phyloP scores from a whole-genome alignment of 768 basidiomycete genomes.

The Auriscalpium orientale region DNA sequence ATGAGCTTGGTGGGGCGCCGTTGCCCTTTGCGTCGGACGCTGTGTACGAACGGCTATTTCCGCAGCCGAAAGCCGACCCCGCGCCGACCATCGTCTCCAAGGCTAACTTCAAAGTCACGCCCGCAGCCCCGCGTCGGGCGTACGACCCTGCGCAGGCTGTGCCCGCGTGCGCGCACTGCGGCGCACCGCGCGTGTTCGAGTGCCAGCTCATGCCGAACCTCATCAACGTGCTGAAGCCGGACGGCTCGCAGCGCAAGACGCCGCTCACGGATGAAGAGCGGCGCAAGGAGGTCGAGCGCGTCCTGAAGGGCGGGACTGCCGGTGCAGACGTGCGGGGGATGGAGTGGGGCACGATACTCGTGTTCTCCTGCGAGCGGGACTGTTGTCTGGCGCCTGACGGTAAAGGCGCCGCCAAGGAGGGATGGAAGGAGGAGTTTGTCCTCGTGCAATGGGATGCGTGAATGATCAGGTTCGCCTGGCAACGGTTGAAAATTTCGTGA shows the following conservation, averaged over 20 bases:
- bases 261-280: slow-evolving; percentile 61
- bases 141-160: slow-evolving; percentile 47
- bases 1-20: slow-evolving; percentile 81
- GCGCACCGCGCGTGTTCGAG: slow-evolving; percentile 70
- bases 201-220: slow-evolving; percentile 93
- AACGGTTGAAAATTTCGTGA: too few relatives aligned
- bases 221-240: slow-evolving; percentile 61
- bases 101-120: slow-evolving; percentile 49
- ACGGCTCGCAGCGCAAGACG: slow-evolving; percentile 14
- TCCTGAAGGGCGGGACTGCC: slow-evolving; percentile 38
- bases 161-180: slow-evolving; percentile 62
- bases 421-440: slow-evolving; percentile 72
- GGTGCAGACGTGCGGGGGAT: slow-evolving; percentile 51
- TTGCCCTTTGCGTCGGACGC: slow-evolving; percentile 79
- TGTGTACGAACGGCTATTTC: slow-evolving; percentile 70
- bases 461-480: background rate
- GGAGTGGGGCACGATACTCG: slow-evolving; percentile 92
- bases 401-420: slow-evolving; percentile 28
- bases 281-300: slow-evolving; percentile 49
- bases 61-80: slow-evolving; percentile 34
- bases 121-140: slow-evolving; percentile 33
- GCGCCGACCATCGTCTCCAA: slow-evolving; percentile 48
- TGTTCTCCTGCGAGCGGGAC: slow-evolving; percentile 82
- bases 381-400: slow-evolving; percentile 49
- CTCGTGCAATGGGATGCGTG: slow-evolving; percentile 64